Evolutionary conservation across 495 filamentous ascomycete species (phyloP).

Genomic region (Thermothielavioides terrestris): DNA sequence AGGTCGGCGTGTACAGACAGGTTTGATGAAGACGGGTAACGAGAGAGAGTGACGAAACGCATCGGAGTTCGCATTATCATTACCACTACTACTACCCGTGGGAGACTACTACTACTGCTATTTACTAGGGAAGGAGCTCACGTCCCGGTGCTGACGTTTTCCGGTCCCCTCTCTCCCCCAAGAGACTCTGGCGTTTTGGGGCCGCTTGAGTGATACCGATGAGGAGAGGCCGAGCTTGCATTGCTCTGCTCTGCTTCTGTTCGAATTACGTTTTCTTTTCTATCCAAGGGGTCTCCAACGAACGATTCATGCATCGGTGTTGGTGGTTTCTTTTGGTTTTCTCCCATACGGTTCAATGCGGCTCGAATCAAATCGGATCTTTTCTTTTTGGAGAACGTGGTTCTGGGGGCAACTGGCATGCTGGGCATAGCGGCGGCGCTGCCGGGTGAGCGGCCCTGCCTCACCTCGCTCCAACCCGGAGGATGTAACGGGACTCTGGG

Average conservation of each 20-base stretch:
- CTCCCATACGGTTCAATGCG: no score
- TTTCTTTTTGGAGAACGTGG: neutral
- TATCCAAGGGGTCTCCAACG: no score
- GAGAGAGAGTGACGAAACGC: conserved; percentile 12
- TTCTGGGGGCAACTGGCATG: neutral
- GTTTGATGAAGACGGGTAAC: conserved; percentile 13
- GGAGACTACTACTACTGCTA: no score
- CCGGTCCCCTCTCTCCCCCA: no score
- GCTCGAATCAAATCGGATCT: no score
- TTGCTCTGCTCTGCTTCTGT: neutral
- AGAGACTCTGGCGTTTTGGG: neutral
- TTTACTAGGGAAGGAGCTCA: no score
- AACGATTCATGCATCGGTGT: conserved; percentile 8
- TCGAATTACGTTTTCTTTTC: conserved; percentile 1
- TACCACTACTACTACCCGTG: no score
- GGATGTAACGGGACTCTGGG: no score
- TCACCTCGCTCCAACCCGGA: no score
- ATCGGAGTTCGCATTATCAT: conserved; percentile 3
- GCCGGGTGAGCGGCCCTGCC: no score
- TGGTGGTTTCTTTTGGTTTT: conserved; percentile 4
- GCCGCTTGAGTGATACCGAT: neutral
- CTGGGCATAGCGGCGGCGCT: no score
- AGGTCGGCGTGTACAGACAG: conserved; percentile 10
- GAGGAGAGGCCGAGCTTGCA: neutral
- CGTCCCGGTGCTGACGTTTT: conserved; percentile 5